Conservation (phyloP, 2,329 filamentous ascomycete genomes). For the Allantophomopsis lycopodina region DNA sequence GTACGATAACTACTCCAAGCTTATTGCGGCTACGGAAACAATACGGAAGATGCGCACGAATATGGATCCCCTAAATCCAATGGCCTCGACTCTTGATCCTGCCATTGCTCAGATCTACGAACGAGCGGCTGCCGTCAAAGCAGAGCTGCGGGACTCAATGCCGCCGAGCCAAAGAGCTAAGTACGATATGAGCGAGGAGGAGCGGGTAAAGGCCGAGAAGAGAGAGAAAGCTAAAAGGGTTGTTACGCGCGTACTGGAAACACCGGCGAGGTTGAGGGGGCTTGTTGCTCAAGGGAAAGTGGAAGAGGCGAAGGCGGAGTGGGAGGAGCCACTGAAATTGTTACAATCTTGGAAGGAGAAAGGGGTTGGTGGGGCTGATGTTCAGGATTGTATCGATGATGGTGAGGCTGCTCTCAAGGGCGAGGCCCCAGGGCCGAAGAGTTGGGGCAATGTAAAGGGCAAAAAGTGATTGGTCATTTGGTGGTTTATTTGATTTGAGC, state of each 20-base stretch:
- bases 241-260: conserved; percentile 3
- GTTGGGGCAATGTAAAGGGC: conserved; percentile 9
- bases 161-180: conserved; percentile 1
- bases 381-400: conserved; percentile 18
- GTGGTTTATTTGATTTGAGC: too few relatives aligned
- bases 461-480: neutral
- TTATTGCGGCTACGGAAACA: conserved; percentile 93
- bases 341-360: conserved; percentile 18
- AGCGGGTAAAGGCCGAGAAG: neutral
- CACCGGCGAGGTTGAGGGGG: conserved; percentile 32
- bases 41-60: conserved; percentile 78
- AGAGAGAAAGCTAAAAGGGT: neutral
- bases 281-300: conserved; percentile 44
- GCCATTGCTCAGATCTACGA: conserved; percentile 63
- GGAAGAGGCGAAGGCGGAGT: conserved; percentile 44
- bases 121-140: conserved; percentile 12
- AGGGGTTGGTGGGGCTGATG: conserved; percentile 17
- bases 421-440: conserved; percentile 7
- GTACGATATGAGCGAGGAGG: conserved; percentile 26
- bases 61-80: conserved; percentile 64
- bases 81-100: conserved; percentile 58
- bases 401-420: conserved; percentile 16
- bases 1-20: conserved; percentile 95
- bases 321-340: conserved; percentile 23
- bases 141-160: conserved; percentile 11